Conservation (phyloP, 2,329 filamentous ascomycete species). For the Periconia sp. region DNA sequence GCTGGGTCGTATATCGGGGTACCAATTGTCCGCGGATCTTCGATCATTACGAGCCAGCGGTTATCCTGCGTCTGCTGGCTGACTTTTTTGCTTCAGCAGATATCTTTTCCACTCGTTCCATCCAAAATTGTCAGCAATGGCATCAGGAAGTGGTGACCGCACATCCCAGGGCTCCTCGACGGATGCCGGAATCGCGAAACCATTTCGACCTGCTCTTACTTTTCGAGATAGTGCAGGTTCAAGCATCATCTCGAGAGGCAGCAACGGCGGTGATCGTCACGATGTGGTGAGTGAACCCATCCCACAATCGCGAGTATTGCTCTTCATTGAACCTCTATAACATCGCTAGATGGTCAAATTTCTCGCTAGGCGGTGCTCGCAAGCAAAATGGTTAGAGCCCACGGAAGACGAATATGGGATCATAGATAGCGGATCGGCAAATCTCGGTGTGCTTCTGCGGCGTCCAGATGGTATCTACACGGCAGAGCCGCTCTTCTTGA, state of each 20-base stretch:
- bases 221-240: slow-evolving; percentile 24
- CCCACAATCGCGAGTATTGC: not conserved
- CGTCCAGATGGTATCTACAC: slow-evolving; percentile 73
- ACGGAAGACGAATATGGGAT: slow-evolving; percentile 33
- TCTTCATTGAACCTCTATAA: slow-evolving; percentile 2
- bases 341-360: slow-evolving; percentile 28
- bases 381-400: slow-evolving; percentile 35
- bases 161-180: slow-evolving; percentile 19
- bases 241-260: slow-evolving; percentile 24
- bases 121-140: slow-evolving; percentile 11
- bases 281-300: slow-evolving; percentile 22
- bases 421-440: slow-evolving; percentile 24
- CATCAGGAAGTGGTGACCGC: slow-evolving; percentile 15
- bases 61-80: slow-evolving; percentile 3
- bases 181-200: slow-evolving; percentile 17
- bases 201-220: slow-evolving; percentile 16
- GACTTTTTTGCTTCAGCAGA: slow-evolving; percentile 7
- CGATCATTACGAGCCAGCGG: slow-evolving; percentile 7
- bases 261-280: slow-evolving; percentile 27
- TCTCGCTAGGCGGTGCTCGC: slow-evolving; percentile 24
- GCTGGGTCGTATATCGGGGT: slow-evolving; percentile 19
- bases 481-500: slow-evolving; percentile 49
- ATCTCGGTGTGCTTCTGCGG: slow-evolving; percentile 69
- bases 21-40: slow-evolving; percentile 14
- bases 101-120: slow-evolving; percentile 3